These are phyloP conservation scores for Suhomyces ambrosiae DNA, from an alignment of 1,139 yeast species.

Conservation along the genomic window DNA sequence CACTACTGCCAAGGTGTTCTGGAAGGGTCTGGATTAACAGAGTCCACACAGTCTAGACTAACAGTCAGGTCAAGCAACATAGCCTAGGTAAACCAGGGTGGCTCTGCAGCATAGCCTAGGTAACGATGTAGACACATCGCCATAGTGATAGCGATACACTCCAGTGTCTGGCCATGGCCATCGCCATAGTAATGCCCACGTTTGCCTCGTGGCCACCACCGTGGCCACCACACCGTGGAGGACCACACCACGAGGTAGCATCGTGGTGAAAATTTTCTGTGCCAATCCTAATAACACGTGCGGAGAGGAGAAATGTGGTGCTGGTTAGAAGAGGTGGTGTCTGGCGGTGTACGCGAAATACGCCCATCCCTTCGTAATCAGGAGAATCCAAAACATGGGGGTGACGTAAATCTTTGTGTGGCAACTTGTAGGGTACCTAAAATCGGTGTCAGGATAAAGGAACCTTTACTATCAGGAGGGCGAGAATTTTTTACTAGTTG, in stretches of 20 bases:
- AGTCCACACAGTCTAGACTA: not conserved
- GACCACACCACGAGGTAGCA: too few species aligned
- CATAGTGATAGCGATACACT: too few species aligned
- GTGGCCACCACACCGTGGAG: not conserved
- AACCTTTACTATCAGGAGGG: constrained; percentile 8
- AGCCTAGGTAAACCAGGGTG: too few species aligned
- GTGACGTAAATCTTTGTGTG: constrained; percentile 2
- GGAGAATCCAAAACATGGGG: constrained; percentile 7
- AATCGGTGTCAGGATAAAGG: not conserved
- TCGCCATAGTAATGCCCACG: not conserved
- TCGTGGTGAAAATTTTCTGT: constrained; percentile 1
- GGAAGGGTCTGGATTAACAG: not conserved
- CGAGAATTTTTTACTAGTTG: constrained; percentile 5
- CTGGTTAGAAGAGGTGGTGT: constrained; percentile 7
- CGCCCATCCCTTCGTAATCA: constrained; percentile 2
- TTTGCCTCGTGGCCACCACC: not conserved
- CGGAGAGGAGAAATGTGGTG: constrained; percentile 2
- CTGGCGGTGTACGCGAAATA: constrained; percentile 2
- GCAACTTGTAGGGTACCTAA: constrained; percentile 1
- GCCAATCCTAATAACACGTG: constrained; percentile 6
- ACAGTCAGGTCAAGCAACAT: not conserved
- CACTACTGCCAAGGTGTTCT: not conserved
- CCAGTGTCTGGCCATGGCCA: too few species aligned
- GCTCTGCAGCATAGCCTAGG: too few species aligned
- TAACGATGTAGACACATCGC: too few species aligned